Percentiles rank a stretch among this genome's conserved stretches.
Evolutionary conservation across 2,329 filamentous ascomycete species (phyloP).

Genomic region (Fusarium nodosum): DNA sequence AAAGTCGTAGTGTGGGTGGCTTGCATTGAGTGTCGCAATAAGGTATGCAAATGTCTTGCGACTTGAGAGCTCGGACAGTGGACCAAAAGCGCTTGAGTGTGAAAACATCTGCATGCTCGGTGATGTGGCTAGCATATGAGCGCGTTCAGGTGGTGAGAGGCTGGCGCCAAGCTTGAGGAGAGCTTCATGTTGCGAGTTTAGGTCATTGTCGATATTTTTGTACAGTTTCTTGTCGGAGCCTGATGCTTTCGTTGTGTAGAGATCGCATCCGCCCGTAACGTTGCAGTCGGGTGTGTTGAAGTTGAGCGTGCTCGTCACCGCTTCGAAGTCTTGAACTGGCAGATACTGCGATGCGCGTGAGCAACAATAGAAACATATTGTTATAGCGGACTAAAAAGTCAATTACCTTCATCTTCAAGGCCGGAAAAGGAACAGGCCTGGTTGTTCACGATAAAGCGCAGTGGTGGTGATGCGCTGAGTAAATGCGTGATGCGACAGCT

Average conservation of each 20-base stretch:
- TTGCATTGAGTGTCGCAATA: conserved; percentile 96
- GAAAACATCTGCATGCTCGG: conserved; percentile 73
- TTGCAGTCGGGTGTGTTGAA: conserved; percentile 95
- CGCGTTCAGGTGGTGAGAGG: conserved; percentile 84
- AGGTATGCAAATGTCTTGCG: conserved; percentile 95
- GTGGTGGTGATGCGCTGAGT: conserved; percentile 23
- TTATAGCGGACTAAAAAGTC: conserved; percentile 6
- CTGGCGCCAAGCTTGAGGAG: conserved; percentile 88
- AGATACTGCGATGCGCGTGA: conserved; percentile 75
- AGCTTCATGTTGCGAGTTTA: conserved; percentile 92
- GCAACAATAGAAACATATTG: conserved; percentile 9
- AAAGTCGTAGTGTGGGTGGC: conserved; percentile 93
- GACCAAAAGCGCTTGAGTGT: conserved; percentile 91
- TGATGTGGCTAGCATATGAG: conserved; percentile 76
- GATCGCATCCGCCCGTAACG: conserved; percentile 92
- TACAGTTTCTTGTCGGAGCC: conserved; percentile 97
- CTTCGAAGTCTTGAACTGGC: conserved; percentile 89
- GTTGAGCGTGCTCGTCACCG: conserved; percentile 91
- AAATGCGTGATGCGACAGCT: conserved; percentile 31
- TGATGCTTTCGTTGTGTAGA: conserved; percentile 97
- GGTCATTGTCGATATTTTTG: conserved; percentile 91
- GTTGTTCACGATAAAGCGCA: conserved; percentile 7
- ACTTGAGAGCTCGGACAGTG: conserved; percentile 87
- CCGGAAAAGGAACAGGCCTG: conserved; percentile 5
- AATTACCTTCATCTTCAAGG: conserved; percentile 57